Evolutionary conservation across 2,329 filamentous ascomycete species (phyloP), one percentile per base, ranked within the genome.

Genomic region (Neopestalotiopsis sp.): DNA sequence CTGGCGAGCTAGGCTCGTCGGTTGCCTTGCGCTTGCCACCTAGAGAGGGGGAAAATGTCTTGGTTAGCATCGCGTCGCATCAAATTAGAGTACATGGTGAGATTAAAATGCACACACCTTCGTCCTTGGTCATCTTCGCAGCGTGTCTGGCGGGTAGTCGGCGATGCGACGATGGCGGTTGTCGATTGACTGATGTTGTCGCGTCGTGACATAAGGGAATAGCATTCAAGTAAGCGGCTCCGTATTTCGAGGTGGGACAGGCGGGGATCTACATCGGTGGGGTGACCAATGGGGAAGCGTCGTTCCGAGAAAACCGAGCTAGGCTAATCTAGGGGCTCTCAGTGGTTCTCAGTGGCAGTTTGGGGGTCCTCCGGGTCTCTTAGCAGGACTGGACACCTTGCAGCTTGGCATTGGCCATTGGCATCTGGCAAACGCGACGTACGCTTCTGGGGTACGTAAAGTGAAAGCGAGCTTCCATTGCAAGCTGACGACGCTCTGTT

Each of bases 21-120:
- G 84, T 85, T 4, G 92, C 92, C 81, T 94, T 94, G 79, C 92
- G 91, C 85, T 95, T 95, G 56, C 81, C 85, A 75, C 83, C 87
- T 88, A 70, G 30, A 32, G 28, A 70, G 30, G 30, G 28, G 45
- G 45, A 49, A 56, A 61, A 49, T 32, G 2, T 42, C 4, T 61
- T 24, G 45, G 40, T 72, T 38, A 74, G 70, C 56, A 38, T 49
- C 24, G 10, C 38, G 42, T 65, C 24, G n/a, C 38, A 65, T 65
- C 62, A 53, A 2, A 53, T 13, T 1, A 67, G 58, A 28, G 38
- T 42, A 28, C 17, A 13, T 30, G 28, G 14, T n/a, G 13, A 10
- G 45, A 59, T 32, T 32, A 32, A 12, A n/a, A 17, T 42, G 45
- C 49, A 71, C 79, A 71, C 74, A 83, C 81, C 79, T 66, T 84